A percentile compares a stretch with the other conserved stretches of the same genome.
Evolutionary conservation across 108 stramenopile species (phyloP).

Genomic region (Parmales sp.): DNA sequence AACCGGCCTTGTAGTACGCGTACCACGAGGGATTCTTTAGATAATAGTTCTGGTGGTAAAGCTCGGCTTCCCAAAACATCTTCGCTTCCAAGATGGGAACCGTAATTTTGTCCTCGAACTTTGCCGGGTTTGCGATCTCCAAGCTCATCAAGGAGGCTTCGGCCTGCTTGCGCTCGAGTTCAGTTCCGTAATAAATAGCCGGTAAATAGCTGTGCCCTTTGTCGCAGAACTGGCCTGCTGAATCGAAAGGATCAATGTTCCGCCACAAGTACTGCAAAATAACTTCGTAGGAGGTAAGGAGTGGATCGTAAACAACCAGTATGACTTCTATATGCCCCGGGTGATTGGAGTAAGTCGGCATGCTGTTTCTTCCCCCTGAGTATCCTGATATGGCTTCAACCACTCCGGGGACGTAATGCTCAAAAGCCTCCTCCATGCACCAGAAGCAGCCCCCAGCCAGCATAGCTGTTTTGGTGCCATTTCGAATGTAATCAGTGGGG

Average conservation of each 20-base stretch:
- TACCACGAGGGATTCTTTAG: conserved; percentile 1
- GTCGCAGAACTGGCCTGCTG: conserved; percentile 2
- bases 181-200: conserved; percentile 1
- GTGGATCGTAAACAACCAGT: conserved; percentile 1
- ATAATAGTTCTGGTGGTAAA: conserved; percentile 8
- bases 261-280: no score
- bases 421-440: conserved; percentile 9
- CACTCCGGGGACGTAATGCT: conserved; percentile 11
- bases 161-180: background rate
- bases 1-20: conserved; percentile 3
- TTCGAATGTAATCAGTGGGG: no score
- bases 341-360: conserved; percentile 3
- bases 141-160: no score
- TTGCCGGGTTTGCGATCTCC: conserved; percentile 1
- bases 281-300: background rate
- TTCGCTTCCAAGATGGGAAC: background rate
- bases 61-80: background rate
- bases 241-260: no score
- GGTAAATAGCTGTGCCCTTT: background rate
- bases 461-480: background rate
- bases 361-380: background rate
- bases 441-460: conserved; percentile 4
- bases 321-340: conserved; percentile 6
- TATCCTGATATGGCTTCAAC: conserved; percentile 1
- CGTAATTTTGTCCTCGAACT: background rate